phyloP scores from a whole-genome alignment of 225 moss, liverwort and hornwort species.

The Pseudisothecium myosuroides region DNA sequence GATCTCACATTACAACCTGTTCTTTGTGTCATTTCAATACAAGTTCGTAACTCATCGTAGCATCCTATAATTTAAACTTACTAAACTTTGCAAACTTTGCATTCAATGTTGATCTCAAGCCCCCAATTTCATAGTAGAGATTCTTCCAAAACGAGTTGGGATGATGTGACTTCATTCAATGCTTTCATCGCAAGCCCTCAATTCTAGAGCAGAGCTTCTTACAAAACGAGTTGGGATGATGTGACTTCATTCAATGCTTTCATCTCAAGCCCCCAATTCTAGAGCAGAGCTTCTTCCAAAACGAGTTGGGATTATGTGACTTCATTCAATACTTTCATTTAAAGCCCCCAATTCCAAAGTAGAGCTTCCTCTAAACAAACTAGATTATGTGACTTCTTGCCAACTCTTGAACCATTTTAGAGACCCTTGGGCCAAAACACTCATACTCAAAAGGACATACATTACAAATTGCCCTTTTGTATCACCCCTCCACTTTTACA shows the following conservation, averaged over 20 bases:
- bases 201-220: no score
- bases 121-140: not conserved
- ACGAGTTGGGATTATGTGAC: fast-evolving
- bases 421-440: not conserved
- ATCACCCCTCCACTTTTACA: no score
- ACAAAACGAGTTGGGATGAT: no score
- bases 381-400: fast-evolving
- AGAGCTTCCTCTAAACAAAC: not conserved
- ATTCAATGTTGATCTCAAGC: not conserved
- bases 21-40: not conserved
- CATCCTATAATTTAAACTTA: not conserved
- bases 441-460: no score
- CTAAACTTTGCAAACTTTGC: not conserved
- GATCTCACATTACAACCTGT: no score
- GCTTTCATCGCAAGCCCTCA: no score
- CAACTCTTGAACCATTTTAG: no score
- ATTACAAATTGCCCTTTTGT: not conserved
- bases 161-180: no score
- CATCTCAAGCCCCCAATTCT: no score
- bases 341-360: no score
- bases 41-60: not conserved
- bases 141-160: not conserved
- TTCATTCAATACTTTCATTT: not conserved
- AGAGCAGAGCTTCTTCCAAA: no score
- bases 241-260: no score